Evolutionary conservation across 2,329 filamentous ascomycete species (phyloP).

Genomic region (Amauroascus niger): DNA sequence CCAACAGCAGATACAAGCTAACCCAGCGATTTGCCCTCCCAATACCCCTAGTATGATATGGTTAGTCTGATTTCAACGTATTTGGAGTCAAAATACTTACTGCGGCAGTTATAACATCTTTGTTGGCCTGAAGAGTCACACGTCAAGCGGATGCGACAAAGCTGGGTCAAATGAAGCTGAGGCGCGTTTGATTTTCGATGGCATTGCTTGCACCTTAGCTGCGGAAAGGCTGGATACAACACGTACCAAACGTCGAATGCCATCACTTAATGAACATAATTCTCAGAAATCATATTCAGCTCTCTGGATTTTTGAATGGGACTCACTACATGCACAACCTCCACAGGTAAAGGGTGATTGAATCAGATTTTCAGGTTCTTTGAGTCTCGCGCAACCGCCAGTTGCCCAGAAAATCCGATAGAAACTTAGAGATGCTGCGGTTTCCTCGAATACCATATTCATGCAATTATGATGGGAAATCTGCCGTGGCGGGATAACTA

Average conservation of each 20-base stretch:
- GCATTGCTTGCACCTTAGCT: not conserved
- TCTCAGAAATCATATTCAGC: not conserved
- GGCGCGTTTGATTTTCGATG: not conserved
- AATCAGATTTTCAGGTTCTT: not conserved
- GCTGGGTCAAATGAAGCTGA: not conserved
- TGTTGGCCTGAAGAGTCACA: not conserved
- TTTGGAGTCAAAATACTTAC: not conserved
- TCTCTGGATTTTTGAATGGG: not conserved
- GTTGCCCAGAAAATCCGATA: not conserved
- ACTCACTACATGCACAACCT: not conserved
- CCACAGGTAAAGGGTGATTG: not conserved
- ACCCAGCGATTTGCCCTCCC: not conserved
- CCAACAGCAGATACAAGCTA: not conserved
- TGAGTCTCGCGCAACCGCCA: not conserved
- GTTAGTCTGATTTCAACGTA: not conserved
- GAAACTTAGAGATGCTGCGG: not conserved
- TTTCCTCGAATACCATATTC: not conserved
- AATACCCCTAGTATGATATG: not conserved
- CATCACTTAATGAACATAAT: not conserved
- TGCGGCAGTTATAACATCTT: not conserved
- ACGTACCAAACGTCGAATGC: not conserved
- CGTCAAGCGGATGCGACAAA: not conserved
- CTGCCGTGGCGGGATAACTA: not conserved
- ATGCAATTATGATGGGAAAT: not conserved
- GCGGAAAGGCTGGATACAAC: not conserved